These are phyloP conservation scores for Arctium minus DNA, from an alignment of 129 eudicot species.

Conservation along the genomic window DNA sequence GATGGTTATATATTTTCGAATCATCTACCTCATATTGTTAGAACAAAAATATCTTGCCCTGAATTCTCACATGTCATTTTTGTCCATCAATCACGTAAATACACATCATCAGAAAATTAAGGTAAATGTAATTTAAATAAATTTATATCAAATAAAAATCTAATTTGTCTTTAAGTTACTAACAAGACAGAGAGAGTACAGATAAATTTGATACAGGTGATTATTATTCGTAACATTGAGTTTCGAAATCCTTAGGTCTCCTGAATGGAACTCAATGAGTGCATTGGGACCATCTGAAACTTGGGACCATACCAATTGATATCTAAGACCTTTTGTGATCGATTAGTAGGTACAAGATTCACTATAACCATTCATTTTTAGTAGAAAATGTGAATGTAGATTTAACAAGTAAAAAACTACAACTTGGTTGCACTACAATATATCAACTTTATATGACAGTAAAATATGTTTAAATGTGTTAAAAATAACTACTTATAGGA, in stretches of 20 bases:
- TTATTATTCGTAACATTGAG: background rate
- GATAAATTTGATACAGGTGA: background rate
- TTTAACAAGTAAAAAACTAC: background rate
- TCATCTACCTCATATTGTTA: background rate
- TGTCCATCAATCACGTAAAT: background rate
- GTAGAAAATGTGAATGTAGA: background rate
- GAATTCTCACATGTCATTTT: no score
- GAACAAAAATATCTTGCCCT: background rate
- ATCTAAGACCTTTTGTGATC: background rate
- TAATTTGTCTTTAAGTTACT: no score
- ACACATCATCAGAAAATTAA: background rate
- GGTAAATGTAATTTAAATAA: no score
- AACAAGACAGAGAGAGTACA: background rate
- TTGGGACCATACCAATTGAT: background rate
- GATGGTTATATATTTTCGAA: background rate
- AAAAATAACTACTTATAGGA: background rate
- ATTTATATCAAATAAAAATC: no score
- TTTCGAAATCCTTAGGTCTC: background rate
- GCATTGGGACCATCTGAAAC: background rate
- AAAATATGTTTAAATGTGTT: background rate
- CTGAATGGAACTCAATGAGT: background rate
- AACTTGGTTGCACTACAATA: background rate
- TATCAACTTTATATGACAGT: background rate
- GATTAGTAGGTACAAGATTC: background rate
- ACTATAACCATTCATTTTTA: background rate